Percentiles rank a stretch among this genome's conserved stretches.
Evolutionary conservation across 148 eudicot species (phyloP).

Genomic region (Rhododendron henanense): DNA sequence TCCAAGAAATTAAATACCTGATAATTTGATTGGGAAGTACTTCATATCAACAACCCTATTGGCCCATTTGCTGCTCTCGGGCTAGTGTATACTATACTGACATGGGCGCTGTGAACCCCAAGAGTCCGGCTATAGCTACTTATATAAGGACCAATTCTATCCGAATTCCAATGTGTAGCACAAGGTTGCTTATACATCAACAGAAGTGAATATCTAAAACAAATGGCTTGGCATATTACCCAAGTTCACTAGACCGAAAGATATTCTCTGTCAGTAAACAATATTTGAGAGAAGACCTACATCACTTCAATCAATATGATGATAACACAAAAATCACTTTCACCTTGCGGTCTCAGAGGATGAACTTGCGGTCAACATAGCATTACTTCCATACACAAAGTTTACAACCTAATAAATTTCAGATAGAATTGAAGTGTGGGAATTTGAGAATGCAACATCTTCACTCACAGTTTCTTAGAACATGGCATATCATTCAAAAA

Average conservation of each 20-base stretch:
- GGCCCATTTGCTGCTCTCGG: not conserved
- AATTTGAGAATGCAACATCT: slow-evolving; percentile 25
- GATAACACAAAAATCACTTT: too few relatives aligned
- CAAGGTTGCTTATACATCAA: too few relatives aligned
- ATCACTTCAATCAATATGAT: too few relatives aligned
- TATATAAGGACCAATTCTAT: too few relatives aligned
- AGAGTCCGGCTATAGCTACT: too few relatives aligned
- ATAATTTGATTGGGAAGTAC: not conserved
- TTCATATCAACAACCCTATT: too few relatives aligned
- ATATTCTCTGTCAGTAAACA: not conserved
- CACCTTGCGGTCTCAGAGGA: not conserved
- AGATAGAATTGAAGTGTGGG: not conserved
- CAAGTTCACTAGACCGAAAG: not conserved
- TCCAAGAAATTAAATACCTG: not conserved
- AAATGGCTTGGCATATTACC: not conserved
- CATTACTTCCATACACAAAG: too few relatives aligned
- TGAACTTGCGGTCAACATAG: not conserved
- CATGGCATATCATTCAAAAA: not conserved
- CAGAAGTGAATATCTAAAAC: too few relatives aligned
- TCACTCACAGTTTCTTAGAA: not conserved
- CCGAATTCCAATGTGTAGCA: too few relatives aligned
- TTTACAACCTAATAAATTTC: too few relatives aligned
- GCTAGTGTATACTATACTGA: not conserved
- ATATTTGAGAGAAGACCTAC: too few relatives aligned
- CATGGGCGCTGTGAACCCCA: not conserved